Base-by-base conservation (phyloP, 768 basidiomycete species). In the Royoungia palumana region DNA sequence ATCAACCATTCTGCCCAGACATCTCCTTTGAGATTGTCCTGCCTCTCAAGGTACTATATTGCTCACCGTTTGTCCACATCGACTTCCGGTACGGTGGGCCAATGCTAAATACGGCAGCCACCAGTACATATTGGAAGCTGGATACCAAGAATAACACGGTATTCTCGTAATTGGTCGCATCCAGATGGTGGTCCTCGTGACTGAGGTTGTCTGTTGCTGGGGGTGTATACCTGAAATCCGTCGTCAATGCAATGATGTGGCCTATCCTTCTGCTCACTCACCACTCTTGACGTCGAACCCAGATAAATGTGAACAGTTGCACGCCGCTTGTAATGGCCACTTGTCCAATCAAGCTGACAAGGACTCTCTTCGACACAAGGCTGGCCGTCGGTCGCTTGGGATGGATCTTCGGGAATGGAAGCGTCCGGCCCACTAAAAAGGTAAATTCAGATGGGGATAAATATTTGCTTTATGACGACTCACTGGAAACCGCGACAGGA, bases 51-150 rank as follows among this genome's bases (percentile, higher is more conserved):
- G 42, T 34, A 30, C 13, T 20, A 6, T 17, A 45, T 30, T 37
- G 63, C 82, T 47, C 63, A 94, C 94, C 82, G 62, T 99, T 99
- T 14, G 94, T 90, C 82, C 88, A 93, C 78, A 98, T 89, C 21
- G 93, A 79, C 68, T 90, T 88, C 42, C 96, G 82, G 68, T 95
- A 99, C 5, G 96, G 96, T 4, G 94, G 94, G 0, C 96, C 96
- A 56, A 98, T 96, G 65, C 91, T 95, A 72, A 98, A 99, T 1
- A 98, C 93, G 0, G 87, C 95, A 12, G 95, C 96, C 8, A 96
- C 90, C 41, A 98, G 75, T 61, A 98, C 91, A 67, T 99, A 99
- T 71, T 99, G 96, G 82, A 98, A 98, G 53, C 93, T 96, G 10
- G 96, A 97, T 37, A 97, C 75, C 55, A 97, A 69, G 72, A 99